Evolutionary conservation across 371 early-diverging fungal genomes (phyloP).

Genomic region (Mortierella sp.): DNA sequence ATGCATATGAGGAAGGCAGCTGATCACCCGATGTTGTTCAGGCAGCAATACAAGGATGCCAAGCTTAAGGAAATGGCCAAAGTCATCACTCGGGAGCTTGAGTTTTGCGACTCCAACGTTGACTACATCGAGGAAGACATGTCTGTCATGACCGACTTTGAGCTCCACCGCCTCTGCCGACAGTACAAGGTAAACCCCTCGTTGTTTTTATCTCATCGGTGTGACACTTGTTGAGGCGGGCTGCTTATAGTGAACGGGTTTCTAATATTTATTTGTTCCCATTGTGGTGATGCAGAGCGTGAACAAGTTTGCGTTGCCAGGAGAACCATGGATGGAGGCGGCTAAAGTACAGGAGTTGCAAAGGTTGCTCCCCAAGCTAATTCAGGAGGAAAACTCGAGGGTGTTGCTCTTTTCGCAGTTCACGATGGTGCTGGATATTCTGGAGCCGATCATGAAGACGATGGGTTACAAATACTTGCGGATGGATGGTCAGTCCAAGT

Average conservation of each 20-base stretch:
- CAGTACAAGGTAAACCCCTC: slow-evolving; percentile 66
- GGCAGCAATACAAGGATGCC: slow-evolving; percentile 72
- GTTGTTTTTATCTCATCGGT: no score
- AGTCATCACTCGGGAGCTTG: slow-evolving; percentile 70
- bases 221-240: neutral
- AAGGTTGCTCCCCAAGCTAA: slow-evolving; percentile 69
- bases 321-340: slow-evolving; percentile 80
- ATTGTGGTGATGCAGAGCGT: slow-evolving; percentile 58
- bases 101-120: slow-evolving; percentile 80
- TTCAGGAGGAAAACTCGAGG: slow-evolving; percentile 70
- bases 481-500: slow-evolving; percentile 77
- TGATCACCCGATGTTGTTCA: slow-evolving; percentile 87
- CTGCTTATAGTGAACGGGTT: neutral
- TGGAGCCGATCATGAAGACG: slow-evolving; percentile 66
- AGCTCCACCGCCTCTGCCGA: slow-evolving; percentile 78
- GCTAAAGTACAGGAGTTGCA: slow-evolving; percentile 81
- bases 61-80: slow-evolving; percentile 77
- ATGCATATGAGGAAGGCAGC: slow-evolving; percentile 91
- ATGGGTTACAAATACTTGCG: slow-evolving; percentile 67
- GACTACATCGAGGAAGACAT: slow-evolving; percentile 89
- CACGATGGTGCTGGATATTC: slow-evolving; percentile 76
- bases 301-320: slow-evolving; percentile 64
- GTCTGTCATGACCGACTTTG: slow-evolving; percentile 89
- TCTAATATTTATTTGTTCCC: neutral
- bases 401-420: slow-evolving; percentile 89